Percentiles rank a stretch among this genome's conserved stretches.
Evolutionary conservation across 345 rosid species (phyloP).

Genomic region (Hirschfeldia incana): DNA sequence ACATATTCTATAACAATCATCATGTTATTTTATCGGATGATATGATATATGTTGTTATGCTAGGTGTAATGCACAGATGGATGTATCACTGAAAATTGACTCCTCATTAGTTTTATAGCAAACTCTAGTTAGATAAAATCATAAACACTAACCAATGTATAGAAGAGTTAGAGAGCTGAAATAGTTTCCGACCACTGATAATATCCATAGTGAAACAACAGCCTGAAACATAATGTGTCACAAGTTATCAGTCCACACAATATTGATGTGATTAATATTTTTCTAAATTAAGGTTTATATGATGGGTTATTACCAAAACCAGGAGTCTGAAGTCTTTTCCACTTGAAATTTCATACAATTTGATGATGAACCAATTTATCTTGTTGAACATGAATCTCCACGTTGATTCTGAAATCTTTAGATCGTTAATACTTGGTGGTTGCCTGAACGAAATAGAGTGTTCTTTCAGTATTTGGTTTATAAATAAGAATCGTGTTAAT

Average conservation of each 20-base stretch:
- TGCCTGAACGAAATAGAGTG: slow-evolving; percentile 16
- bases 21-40: neutral
- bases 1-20: neutral
- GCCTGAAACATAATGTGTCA: slow-evolving; percentile 35
- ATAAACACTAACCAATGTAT: slow-evolving; percentile 33
- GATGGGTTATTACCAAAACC: slow-evolving; percentile 38
- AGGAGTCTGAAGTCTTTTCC: slow-evolving; percentile 47
- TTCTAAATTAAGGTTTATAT: neutral
- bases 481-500: neutral
- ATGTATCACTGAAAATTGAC: neutral
- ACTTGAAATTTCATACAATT: slow-evolving; percentile 45
- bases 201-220: slow-evolving; percentile 43
- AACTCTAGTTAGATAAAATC: neutral
- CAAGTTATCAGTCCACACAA: neutral
- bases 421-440: slow-evolving; percentile 44
- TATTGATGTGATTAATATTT: neutral
- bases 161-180: slow-evolving; percentile 47
- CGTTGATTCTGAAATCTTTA: slow-evolving; percentile 45
- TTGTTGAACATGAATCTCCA: slow-evolving; percentile 34
- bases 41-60: neutral
- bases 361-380: slow-evolving; percentile 35
- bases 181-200: slow-evolving; percentile 47
- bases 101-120: neutral
- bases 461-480: neutral
- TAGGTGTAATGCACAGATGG: neutral